Evolutionary conservation across 768 basidiomycete species (phyloP), one percentile per base, ranked within the genome.

Genomic region (Pleurotus citrinopileatus): DNA sequence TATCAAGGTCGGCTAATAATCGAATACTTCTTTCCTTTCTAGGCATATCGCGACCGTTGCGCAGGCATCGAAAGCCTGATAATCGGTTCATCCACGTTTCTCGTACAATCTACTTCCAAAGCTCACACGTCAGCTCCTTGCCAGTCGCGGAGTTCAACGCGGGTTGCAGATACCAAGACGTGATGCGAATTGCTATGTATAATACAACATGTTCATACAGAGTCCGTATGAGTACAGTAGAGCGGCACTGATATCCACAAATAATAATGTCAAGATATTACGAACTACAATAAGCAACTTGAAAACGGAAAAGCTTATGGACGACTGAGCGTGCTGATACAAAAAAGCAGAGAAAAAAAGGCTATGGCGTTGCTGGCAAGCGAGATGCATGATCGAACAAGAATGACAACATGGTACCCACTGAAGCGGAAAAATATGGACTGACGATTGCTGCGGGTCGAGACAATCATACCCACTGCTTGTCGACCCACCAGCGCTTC

Each of bases 401-500:
- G 17, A 26, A 15, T 26, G 26, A n/a, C 12, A 20, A 26, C 7
- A 19, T 7, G 38, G 38, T 40, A 32, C 32, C 19, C 19, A 50
- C 29, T 15, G 20, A 19, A 10, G 34, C 4, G 19, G 23, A 17
- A 36, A 13, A 13, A 12, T 7, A 34, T 20, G 26, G 46, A 23
- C 12, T 19, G 20, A 7, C 20, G 17, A 9, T 8, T 22, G 42
- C 28, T 51, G 13, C 23, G 15, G 9, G 28, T n/a, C 7, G 20
- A 20, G 6, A 22, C 19, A 37, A 37, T 67, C 51, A 78, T 50
- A 63, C 67, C 79, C 79, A 80, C 25, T 67, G 67, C 42, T 75
- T 73, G 59, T 73, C 78, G 40, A 74, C 69, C 84, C 85, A 90
- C 87, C 87, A 91, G 47, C 80, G 72, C 73, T 86, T 88, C 58